phyloP scores from a whole-genome alignment of 352 stramenopile species.

The Phytophthora ramorum region DNA sequence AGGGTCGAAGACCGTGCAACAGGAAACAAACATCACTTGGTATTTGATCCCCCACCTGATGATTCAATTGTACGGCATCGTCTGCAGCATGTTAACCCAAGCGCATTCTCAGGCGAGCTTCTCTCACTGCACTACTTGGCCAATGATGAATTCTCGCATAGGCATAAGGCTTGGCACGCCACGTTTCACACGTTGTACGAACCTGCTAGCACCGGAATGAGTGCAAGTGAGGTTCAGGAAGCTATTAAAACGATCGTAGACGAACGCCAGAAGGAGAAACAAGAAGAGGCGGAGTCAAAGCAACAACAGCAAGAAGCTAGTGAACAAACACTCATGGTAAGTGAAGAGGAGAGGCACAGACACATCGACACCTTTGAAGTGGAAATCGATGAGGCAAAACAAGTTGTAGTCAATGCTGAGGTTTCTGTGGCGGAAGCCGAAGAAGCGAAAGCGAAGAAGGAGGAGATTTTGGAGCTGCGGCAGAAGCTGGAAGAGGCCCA shows the following conservation, averaged over 20 bases:
- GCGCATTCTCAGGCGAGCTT: slow-evolving; percentile 49
- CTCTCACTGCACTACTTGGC: slow-evolving; percentile 62
- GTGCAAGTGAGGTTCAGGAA: slow-evolving; percentile 40
- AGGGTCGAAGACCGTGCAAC: slow-evolving; percentile 60
- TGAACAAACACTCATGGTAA: slow-evolving; percentile 37
- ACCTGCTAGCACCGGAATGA: slow-evolving; percentile 18
- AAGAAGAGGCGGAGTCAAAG: slow-evolving; percentile 13
- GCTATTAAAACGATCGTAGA: slow-evolving; percentile 46
- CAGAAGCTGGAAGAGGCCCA: slow-evolving; percentile 43
- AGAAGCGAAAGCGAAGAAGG: slow-evolving; percentile 82
- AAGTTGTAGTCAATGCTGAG: slow-evolving; percentile 42
- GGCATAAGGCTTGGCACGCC: slow-evolving; percentile 50
- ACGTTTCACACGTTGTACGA: slow-evolving; percentile 63
- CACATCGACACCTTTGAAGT: slow-evolving; percentile 44
- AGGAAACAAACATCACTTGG: slow-evolving; percentile 51
- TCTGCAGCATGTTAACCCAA: slow-evolving; percentile 58
- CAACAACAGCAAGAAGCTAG: slow-evolving; percentile 38
- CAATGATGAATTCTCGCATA: slow-evolving; percentile 26
- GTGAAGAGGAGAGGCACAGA: slow-evolving; percentile 49
- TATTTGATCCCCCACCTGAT: slow-evolving; percentile 50
- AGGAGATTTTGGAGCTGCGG: slow-evolving; percentile 65
- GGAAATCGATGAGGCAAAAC: slow-evolving; percentile 46
- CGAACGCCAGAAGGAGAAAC: slow-evolving; percentile 28
- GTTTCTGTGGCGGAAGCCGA: slow-evolving; percentile 60
- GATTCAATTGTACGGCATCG: slow-evolving; percentile 63